Conservation (phyloP, 2,329 filamentous ascomycete genomes). For the Pseudocercospora musae region DNA sequence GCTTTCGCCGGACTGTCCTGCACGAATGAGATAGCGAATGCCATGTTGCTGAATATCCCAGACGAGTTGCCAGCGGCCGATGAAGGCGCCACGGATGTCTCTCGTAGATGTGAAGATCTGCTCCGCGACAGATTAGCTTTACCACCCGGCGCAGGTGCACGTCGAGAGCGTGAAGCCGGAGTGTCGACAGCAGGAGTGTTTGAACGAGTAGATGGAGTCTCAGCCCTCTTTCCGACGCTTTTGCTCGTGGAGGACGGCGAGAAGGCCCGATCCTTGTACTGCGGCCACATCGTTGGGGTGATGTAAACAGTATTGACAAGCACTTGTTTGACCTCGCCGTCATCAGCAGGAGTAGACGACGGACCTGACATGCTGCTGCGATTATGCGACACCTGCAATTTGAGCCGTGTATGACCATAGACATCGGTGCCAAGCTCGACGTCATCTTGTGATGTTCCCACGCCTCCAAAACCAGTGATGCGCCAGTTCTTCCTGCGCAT, state of each 20-base stretch:
- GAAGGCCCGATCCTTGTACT: slow-evolving; percentile 41
- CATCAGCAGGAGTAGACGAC: slow-evolving; percentile 6
- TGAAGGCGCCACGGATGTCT: slow-evolving; percentile 26
- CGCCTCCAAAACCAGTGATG: slow-evolving; percentile 43
- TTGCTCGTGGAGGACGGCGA: slow-evolving; percentile 18
- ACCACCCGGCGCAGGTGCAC: slow-evolving; percentile 28
- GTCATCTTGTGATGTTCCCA: slow-evolving; percentile 30
- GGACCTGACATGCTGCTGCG: slow-evolving; percentile 36
- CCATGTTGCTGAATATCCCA: slow-evolving; percentile 72
- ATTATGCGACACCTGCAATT: slow-evolving; percentile 40
- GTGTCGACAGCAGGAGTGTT: slow-evolving; percentile 43
- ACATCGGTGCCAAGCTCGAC: slow-evolving; percentile 40
- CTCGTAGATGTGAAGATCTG: slow-evolving; percentile 25
- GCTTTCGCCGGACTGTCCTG: slow-evolving; percentile 57
- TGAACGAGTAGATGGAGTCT: slow-evolving; percentile 21
- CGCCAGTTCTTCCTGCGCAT: slow-evolving; percentile 46
- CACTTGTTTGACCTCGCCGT: slow-evolving; percentile 37
- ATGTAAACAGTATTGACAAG: slow-evolving; percentile 44
- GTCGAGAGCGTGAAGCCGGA: slow-evolving; percentile 50
- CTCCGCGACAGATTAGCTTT: slow-evolving; percentile 10
- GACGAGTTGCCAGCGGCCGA: background rate
- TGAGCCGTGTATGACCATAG: slow-evolving; percentile 40
- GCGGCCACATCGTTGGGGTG: slow-evolving; percentile 42
- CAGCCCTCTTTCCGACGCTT: background rate
- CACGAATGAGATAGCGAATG: slow-evolving; percentile 77